Base-by-base conservation (phyloP, 1,284 basidiomycete genomes). In the Kalmanozyma brasiliensis region DNA sequence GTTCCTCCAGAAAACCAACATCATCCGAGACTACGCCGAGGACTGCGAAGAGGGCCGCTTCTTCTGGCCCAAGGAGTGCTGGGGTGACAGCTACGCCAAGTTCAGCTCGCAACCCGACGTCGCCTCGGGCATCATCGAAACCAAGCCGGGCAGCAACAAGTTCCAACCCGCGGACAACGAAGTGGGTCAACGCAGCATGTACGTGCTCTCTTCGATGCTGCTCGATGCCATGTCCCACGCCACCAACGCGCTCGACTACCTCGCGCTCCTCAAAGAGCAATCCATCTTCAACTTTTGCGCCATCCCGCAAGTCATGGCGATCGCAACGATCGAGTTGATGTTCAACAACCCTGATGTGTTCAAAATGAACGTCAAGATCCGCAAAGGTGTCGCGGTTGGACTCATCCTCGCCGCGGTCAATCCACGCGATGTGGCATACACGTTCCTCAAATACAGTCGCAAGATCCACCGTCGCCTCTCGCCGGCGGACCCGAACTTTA, bases 1-100 rank as follows among this genome's bases (percentile, higher is more conserved):
- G 16, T 86, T 98, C 51, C 87, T 99, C 11, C 96, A 98, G 83
- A 99, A 99, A 85, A 97, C 94, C 35, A 98, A 98, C 84, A 97
- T 98, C 83, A 92, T 94, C 67, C 90, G 95, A 55, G 96, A 99
- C 83, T 93, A 90, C 84, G 88, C 92, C 40, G 95, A 99, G 84
- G 96, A 99, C 82, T 87, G 89, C 11, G 89, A 94, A 40, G 87
- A 95, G 47, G 86, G 87, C 11, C 88, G 95, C 36, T 91, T 88
- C 79, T 98, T 98, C 85, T 99, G 96, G 95, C 96, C 95, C 0
- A 87, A 87, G 49, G 92, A 94, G 79, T 92, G 98, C 60, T 98
- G 93, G 93, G 89, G 87, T 19, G 59, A 58, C 19, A 22, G 46
- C 9, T 58, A 55, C 35, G 53, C 74, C 34, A 33, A 42, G 5